These are phyloP conservation scores for Dipteronia dyeriana DNA, from an alignment of 345 rosid genomes.

Conservation along the genomic window DNA sequence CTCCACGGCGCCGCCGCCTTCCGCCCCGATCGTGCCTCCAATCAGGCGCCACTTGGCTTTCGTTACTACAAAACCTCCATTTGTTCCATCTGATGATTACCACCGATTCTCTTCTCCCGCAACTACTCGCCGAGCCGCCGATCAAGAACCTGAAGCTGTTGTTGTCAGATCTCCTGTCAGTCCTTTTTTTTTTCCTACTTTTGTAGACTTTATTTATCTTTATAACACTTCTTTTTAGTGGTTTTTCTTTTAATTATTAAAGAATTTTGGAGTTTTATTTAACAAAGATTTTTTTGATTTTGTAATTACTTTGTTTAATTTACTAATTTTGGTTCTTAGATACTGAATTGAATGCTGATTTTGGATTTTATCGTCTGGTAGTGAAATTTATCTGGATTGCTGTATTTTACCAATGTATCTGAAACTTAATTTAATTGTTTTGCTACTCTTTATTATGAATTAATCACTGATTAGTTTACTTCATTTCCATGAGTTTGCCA, in stretches of 20 bases:
- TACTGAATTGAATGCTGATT: not conserved
- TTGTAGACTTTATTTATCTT: not conserved
- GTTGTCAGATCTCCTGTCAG: constrained; percentile 85
- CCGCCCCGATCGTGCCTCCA: constrained; percentile 64
- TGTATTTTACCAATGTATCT: not conserved
- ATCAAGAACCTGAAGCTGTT: constrained; percentile 62
- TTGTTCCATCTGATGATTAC: constrained; percentile 63
- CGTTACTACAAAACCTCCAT: constrained; percentile 73
- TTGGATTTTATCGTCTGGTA: not conserved
- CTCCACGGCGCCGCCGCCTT: constrained; percentile 40
- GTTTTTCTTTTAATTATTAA: constrained; percentile 7
- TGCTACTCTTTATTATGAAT: not conserved
- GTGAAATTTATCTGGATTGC: not conserved
- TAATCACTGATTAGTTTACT: constrained; percentile 7
- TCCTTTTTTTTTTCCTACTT: not conserved
- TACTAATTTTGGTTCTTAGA: not conserved
- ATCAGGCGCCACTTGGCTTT: constrained; percentile 72
- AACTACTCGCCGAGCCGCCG: constrained; percentile 30
- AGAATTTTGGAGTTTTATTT: not conserved
- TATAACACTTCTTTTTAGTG: not conserved
- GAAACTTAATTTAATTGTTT: not conserved
- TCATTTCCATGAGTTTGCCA: not conserved
- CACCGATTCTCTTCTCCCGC: constrained; percentile 55
- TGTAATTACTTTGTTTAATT: not conserved
- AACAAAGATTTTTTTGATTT: not conserved